Conservation (phyloP, 177 flowering plant species). For the Vitis hybrid region DNA sequence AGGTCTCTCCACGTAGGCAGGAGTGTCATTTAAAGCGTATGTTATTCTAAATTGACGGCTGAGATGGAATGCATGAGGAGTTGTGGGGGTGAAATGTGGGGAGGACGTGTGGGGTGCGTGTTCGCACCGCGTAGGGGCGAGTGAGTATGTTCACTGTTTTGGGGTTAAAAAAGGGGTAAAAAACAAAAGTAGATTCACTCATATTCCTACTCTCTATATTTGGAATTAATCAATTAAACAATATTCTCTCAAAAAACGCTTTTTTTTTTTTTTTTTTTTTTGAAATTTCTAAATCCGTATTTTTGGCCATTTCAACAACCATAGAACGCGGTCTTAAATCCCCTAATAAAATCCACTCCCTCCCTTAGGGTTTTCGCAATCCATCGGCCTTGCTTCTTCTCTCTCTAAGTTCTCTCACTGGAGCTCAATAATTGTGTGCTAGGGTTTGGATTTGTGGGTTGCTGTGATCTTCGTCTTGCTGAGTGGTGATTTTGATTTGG, state of each 20-base stretch:
- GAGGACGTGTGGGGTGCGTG: slow-evolving; percentile 24
- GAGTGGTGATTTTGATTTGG: slow-evolving; percentile 1
- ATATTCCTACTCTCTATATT: no score
- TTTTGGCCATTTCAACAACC: slow-evolving; percentile 19
- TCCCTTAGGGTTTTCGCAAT: slow-evolving; percentile 14
- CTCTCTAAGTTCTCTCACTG: neutral
- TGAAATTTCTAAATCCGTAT: neutral
- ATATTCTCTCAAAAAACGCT: neutral
- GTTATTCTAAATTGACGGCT: slow-evolving; percentile 11
- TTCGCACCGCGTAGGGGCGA: slow-evolving; percentile 8
- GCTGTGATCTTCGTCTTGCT: neutral
- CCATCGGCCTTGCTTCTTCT: neutral
- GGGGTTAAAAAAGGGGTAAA: no score
- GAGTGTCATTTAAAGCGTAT: no score
- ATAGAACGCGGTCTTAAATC: slow-evolving; percentile 31
- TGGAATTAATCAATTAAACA: no score
- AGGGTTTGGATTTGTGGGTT: neutral
- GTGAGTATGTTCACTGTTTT: no score
- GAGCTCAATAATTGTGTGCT: neutral
- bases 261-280: neutral
- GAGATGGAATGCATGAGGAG: neutral
- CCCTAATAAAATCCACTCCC: slow-evolving; percentile 15
- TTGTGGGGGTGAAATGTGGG: neutral
- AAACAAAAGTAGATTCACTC: no score
- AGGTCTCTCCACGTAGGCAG: neutral